Evolutionary conservation across 441 rosid genomes (phyloP).

Genomic region (Theobroma grandiflorum): DNA sequence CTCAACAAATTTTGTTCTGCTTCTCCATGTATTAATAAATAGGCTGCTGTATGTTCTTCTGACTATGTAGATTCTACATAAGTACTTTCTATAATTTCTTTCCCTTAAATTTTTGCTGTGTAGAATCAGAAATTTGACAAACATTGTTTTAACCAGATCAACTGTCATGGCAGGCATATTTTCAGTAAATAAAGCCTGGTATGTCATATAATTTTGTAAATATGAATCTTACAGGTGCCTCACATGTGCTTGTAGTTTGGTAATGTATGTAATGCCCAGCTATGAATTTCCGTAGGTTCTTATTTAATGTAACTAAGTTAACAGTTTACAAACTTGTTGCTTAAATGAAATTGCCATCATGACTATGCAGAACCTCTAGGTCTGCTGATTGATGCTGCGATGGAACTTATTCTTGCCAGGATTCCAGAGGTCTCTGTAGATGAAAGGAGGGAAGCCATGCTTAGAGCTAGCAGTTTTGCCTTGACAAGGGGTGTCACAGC

Average conservation of each 20-base stretch:
- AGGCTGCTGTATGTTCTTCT: neutral
- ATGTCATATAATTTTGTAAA: neutral
- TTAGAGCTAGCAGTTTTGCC: conserved; percentile 78
- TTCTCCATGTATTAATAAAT: neutral
- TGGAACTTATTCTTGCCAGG: conserved; percentile 62
- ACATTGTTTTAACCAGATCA: neutral
- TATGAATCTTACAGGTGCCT: neutral
- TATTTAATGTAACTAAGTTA: conserved; percentile 18
- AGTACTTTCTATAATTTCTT: neutral
- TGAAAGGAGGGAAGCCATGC: conserved; percentile 86
- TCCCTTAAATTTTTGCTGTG: neutral
- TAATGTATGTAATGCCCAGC: neutral
- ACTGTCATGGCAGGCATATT: neutral
- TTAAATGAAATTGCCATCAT: conserved; percentile 19
- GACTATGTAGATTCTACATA: neutral
- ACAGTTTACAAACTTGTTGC: conserved; percentile 2
- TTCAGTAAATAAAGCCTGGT: neutral
- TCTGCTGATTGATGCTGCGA: conserved; percentile 85
- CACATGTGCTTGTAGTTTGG: neutral
- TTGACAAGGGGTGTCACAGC: conserved; percentile 86
- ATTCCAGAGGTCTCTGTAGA: conserved; percentile 71
- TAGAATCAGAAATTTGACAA: neutral
- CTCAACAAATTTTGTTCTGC: neutral
- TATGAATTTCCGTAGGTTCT: conserved; percentile 10
- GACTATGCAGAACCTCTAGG: conserved; percentile 80